Conservation (phyloP, 2,329 filamentous ascomycete species). For the Leptographium galeiforme region DNA sequence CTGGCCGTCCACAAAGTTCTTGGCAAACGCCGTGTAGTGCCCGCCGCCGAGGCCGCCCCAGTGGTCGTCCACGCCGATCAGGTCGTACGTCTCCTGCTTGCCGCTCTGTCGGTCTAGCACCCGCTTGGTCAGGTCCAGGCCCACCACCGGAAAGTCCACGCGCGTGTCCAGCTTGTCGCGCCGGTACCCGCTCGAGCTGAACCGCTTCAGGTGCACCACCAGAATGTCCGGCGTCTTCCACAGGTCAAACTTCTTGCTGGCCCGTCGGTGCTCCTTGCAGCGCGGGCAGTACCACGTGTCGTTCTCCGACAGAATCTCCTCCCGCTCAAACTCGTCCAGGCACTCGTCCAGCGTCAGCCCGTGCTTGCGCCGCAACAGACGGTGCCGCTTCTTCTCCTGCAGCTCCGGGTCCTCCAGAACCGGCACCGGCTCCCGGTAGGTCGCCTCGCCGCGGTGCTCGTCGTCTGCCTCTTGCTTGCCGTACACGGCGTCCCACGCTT, state of each 20-base stretch:
- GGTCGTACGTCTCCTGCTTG: slow-evolving; percentile 76
- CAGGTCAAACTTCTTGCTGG: slow-evolving; percentile 91
- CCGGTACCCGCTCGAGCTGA: slow-evolving; percentile 70
- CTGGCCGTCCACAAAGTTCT: slow-evolving; percentile 75
- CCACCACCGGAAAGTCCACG: slow-evolving; percentile 84
- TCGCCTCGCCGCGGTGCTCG: slow-evolving; percentile 44
- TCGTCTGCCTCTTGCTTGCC: slow-evolving; percentile 27
- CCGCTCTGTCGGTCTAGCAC: slow-evolving; percentile 70
- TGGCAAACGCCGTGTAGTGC: slow-evolving; percentile 90
- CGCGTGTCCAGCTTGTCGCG: slow-evolving; percentile 83
- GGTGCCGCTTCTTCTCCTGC: slow-evolving; percentile 45
- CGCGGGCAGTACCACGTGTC: slow-evolving; percentile 96
- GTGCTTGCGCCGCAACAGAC: slow-evolving; percentile 52
- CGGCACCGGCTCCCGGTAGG: slow-evolving; percentile 39
- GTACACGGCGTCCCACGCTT: slow-evolving; percentile 62
- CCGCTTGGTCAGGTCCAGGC: slow-evolving; percentile 66
- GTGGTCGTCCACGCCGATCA: slow-evolving; percentile 93
- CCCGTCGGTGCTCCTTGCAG: slow-evolving; percentile 85
- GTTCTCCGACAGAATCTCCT: slow-evolving; percentile 84
- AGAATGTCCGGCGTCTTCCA: slow-evolving; percentile 96
- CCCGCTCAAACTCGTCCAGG: slow-evolving; percentile 85
- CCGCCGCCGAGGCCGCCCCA: slow-evolving; percentile 87
- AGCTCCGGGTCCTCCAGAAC: slow-evolving; percentile 45
- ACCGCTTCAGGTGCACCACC: slow-evolving; percentile 89
- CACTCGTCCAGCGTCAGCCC: slow-evolving; percentile 84